Evolutionary conservation across 768 basidiomycete genomes (phyloP).

Genomic region (Russula emetica): DNA sequence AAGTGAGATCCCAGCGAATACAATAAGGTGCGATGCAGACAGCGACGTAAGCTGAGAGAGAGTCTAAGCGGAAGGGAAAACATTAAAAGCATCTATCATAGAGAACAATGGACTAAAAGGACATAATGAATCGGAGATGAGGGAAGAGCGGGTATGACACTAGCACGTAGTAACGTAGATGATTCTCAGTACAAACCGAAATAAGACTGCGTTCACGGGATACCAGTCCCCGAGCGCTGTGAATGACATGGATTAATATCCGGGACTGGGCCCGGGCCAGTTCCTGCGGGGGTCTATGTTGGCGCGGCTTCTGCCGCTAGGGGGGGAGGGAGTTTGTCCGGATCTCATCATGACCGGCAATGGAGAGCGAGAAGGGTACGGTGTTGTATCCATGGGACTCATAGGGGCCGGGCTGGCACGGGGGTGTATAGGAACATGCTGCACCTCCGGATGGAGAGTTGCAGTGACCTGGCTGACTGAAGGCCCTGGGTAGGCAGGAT

Average conservation of each 20-base stretch:
- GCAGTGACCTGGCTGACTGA: not conserved
- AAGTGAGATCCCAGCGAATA: slow-evolving; percentile 9
- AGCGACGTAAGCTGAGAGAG: not conserved
- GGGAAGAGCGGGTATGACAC: slow-evolving; percentile 23
- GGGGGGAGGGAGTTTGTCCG: slow-evolving; percentile 22
- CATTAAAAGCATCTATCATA: slow-evolving; percentile 14
- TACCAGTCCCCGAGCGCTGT: slow-evolving; percentile 23
- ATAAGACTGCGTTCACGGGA: slow-evolving; percentile 17
- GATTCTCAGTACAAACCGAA: slow-evolving; percentile 18
- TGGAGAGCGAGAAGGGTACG: slow-evolving; percentile 25
- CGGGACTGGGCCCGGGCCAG: slow-evolving; percentile 3
- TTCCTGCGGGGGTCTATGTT: slow-evolving; percentile 17
- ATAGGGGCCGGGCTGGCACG: slow-evolving; percentile 5
- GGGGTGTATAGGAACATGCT: not conserved
- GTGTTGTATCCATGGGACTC: slow-evolving; percentile 19
- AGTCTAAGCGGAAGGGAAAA: slow-evolving; percentile 9
- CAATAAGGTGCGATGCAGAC: slow-evolving; percentile 11
- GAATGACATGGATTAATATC: slow-evolving; percentile 24
- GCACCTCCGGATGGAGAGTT: slow-evolving; percentile 7
- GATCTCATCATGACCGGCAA: slow-evolving; percentile 9
- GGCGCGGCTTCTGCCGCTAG: slow-evolving; percentile 18
- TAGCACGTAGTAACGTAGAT: slow-evolving; percentile 22
- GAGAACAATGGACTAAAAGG: slow-evolving; percentile 13
- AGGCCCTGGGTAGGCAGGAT: not conserved
- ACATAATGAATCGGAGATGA: slow-evolving; percentile 26